Conservation (phyloP, 331 rosid genomes). For the Acacia pycnantha region DNA sequence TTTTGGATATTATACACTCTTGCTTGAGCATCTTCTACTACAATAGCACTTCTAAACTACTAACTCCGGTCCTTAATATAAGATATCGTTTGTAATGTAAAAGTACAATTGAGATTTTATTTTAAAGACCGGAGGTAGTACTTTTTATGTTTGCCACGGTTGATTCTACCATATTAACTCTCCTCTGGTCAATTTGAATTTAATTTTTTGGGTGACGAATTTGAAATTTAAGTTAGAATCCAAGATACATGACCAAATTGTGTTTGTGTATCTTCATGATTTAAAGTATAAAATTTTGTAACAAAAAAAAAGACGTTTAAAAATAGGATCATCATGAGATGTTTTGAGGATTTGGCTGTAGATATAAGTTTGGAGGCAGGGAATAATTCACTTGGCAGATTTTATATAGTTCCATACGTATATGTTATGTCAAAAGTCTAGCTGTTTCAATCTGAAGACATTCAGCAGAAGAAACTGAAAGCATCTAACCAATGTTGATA, state of each 20-base stretch:
- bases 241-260: neutral
- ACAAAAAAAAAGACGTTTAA: neutral
- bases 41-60: neutral
- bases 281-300: neutral
- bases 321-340: neutral
- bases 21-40: neutral
- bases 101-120: too few relatives aligned
- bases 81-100: too few relatives aligned
- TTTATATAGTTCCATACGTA: neutral
- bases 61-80: too few relatives aligned
- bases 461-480: conserved; percentile 12
- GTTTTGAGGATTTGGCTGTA: conserved; percentile 19
- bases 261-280: neutral
- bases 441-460: neutral
- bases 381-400: neutral
- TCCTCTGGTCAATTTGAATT: neutral
- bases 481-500: conserved; percentile 13
- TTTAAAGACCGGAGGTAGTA: too few relatives aligned
- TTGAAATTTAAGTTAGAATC: conserved; percentile 2
- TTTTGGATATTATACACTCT: conserved; percentile 14
- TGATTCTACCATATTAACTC: neutral
- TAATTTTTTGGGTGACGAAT: neutral
- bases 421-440: neutral
- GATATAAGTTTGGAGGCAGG: neutral
- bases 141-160: conserved; percentile 17